Base-by-base conservation (phyloP, 176 grass and related monocot species). In the Paspalum vaginatum region DNA sequence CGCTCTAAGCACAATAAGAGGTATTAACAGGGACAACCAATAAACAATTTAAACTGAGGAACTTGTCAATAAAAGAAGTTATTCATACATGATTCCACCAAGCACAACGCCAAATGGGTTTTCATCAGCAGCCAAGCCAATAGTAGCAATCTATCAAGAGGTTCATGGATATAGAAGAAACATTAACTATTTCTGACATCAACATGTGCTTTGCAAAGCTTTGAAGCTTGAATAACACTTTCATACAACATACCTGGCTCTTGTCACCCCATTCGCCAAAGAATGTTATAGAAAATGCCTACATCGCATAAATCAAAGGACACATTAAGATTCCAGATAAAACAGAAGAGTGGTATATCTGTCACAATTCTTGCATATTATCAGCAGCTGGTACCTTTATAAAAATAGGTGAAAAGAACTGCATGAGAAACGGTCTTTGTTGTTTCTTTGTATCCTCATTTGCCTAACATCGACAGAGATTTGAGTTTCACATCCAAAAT, bases 261-360 rank as follows among this genome's bases (percentile, higher is more conserved):
- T 93, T 99, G 78, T 99, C 97, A 88, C 97, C 97, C 97, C 97
- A 99, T 54, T 99, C 97, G 9, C 97, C 97, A 81, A 99, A 96
- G 87, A 99, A 99, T 25, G 90, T 99, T 64, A 99, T 93, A 59
- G 93, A 99, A 90, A 99, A 99, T 77, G 97, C 93, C 97, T 99
- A 76, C 52, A 85, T 6, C 63, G 85, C 6, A 77, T 15, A 73
- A 77, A 74, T 73, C 26, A 79, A 77, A 53, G 24, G 8, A 39
- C 38, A 78, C 27, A 73, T 78, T 17, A 86, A 68, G 11, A 65
- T 79, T 72, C 38, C 46, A 24, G 25, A 51, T 18, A 58, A 85
- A 82, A 47, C 42, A 78, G 9, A 54, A 37, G 66, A 18, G 67
- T 27, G n/a, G 4, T 47, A 77, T 11, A 11, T 74, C 70, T 65